Base-by-base conservation (phyloP, 2,329 filamentous ascomycete genomes). In the Penicillium sp. region DNA sequence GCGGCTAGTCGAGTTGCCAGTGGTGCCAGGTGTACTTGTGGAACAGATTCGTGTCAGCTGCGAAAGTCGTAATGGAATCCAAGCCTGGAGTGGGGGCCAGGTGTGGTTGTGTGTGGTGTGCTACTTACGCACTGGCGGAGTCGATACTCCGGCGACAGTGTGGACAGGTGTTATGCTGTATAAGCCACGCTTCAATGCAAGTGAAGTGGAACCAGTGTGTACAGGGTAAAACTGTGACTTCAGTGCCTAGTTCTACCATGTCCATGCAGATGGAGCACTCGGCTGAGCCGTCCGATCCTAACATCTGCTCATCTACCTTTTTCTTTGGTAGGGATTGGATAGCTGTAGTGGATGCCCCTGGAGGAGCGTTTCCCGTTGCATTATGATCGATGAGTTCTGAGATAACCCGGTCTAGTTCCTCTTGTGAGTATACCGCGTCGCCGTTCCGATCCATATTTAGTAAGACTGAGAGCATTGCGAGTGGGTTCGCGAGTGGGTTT, bases 261-360 rank as follows among this genome's bases (percentile, higher is more conserved):
- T 97, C 92, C 79, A 97, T 96, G 74, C 94, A 99, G 55, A 99
- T 96, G 33, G 90, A 92, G 72, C 94, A 99, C 68, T 97, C 92
- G 1, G 83, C 84, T 49, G 79, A 82, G 41, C 86, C 88, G 55
- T 88, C 89, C 5, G 77, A 74, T 6, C 82, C 83, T 51, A 95
- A 78, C 82, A 95, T 87, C 41, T 87, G 82, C 54, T 82, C 77
- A 49, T 90, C 84, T 2, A 94, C 79, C 42, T 83, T 83, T 62
- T 87, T 88, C 64, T 87, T 88, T 8, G 90, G 85, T 5, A 99
- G 77, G 3, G 83, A 81, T 25, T 83, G 81, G 52, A 99, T 92
- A 0, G 90, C 89, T 44, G 83, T 82, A 57, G 87, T 82, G 0
- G 90, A 82, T 8, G 93, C 93, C 3, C 93, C 92, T 0, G 90